These are phyloP conservation scores for Neurospora tetrasperma DNA, from an alignment of 495 filamentous ascomycete species.

Conservation along the genomic window DNA sequence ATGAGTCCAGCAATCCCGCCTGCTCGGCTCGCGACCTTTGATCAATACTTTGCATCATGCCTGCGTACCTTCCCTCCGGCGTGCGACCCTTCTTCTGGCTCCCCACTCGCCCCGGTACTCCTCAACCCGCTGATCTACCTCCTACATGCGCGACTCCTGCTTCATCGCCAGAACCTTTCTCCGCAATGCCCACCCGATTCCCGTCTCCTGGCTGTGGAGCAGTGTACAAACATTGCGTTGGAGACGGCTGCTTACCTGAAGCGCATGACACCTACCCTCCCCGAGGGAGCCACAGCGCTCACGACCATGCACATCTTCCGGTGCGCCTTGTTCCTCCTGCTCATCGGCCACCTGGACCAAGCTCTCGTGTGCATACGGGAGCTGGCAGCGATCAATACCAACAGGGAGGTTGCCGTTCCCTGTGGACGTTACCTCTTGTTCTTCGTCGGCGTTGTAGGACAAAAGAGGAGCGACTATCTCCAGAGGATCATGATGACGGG, in stretches of 20 bases:
- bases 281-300: slow-evolving; percentile 34
- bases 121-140: slow-evolving; percentile 66
- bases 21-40: slow-evolving; percentile 65
- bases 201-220: slow-evolving; percentile 60
- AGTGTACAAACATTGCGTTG: slow-evolving; percentile 61
- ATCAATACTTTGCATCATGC: slow-evolving; percentile 68
- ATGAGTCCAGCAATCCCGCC: slow-evolving; percentile 44
- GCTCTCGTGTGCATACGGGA: slow-evolving; percentile 66
- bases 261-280: slow-evolving; percentile 41
- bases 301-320: slow-evolving; percentile 86
- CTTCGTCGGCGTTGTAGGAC: slow-evolving; percentile 57
- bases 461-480: slow-evolving; percentile 43
- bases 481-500: slow-evolving; percentile 1
- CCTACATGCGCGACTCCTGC: slow-evolving; percentile 70
- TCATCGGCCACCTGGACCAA: slow-evolving; percentile 58
- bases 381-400: slow-evolving; percentile 54
- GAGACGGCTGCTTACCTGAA: slow-evolving; percentile 70
- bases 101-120: slow-evolving; percentile 60
- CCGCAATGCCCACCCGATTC: slow-evolving; percentile 55
- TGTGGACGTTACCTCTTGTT: slow-evolving; percentile 81
- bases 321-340: slow-evolving; percentile 69
- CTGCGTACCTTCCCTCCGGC: slow-evolving; percentile 61
- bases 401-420: slow-evolving; percentile 60
- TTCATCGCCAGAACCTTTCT: slow-evolving; percentile 87
- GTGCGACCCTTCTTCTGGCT: slow-evolving; percentile 53